Evolutionary conservation across 345 rosid genomes (phyloP).

Genomic region (Heritiera fomes): DNA sequence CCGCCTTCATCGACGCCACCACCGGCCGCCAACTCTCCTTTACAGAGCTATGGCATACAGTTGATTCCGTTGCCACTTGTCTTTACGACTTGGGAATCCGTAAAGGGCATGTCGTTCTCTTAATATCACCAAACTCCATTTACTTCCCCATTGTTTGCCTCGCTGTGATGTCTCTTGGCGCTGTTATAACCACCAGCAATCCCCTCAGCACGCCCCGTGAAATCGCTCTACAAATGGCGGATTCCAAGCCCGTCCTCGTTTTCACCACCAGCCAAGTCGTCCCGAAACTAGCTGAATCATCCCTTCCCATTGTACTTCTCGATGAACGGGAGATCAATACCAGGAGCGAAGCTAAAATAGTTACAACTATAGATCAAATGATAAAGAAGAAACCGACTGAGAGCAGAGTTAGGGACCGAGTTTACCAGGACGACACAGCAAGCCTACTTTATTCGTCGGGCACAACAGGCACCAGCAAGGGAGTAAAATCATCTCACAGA

Average conservation of each 20-base stretch:
- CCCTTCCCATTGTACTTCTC: conserved; percentile 59
- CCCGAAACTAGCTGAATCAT: conserved; percentile 51
- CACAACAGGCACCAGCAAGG: conserved; percentile 83
- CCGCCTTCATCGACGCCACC: conserved; percentile 84
- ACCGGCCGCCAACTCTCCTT: conserved; percentile 66
- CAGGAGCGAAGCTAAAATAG: conserved; percentile 26
- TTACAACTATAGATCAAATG: conserved; percentile 48
- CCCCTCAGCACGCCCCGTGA: conserved; percentile 76
- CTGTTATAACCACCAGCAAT: conserved; percentile 80
- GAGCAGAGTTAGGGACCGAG: conserved; percentile 54
- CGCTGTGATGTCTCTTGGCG: conserved; percentile 92
- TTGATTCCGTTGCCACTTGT: conserved; percentile 59
- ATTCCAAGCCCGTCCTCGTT: conserved; percentile 68
- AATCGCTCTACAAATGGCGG: conserved; percentile 60
- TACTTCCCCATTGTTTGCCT: conserved; percentile 90
- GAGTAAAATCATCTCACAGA: conserved; percentile 71
- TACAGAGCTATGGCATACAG: conserved; percentile 68
- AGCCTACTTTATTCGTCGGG: conserved; percentile 89
- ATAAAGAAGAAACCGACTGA: conserved; percentile 38
- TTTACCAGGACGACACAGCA: conserved; percentile 72
- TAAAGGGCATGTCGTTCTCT: conserved; percentile 77
- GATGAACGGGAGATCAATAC: conserved; percentile 30
- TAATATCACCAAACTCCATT: conserved; percentile 87
- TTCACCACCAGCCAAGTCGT: conserved; percentile 62
- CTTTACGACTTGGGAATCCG: conserved; percentile 74